phyloP scores from a whole-genome alignment of 306 rosid genomes.

The Prosopis cineraria region DNA sequence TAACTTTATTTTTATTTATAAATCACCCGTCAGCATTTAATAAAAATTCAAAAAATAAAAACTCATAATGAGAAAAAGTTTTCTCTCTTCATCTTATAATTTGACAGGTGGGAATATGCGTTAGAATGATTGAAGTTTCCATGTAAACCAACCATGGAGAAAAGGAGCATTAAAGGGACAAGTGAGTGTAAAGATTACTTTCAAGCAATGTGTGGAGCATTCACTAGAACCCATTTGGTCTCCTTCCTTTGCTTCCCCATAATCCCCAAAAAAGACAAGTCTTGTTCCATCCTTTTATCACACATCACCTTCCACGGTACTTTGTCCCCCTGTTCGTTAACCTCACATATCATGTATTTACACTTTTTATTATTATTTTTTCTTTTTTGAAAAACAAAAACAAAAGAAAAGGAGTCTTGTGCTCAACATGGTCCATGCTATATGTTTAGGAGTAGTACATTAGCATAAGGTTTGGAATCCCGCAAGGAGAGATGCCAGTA shows the following conservation, averaged over 20 bases:
- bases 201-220: slow-evolving; percentile 13
- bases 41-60: too few species aligned
- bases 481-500: too few species aligned
- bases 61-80: too few species aligned
- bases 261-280: neutral
- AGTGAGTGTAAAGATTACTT: neutral
- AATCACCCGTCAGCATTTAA: too few species aligned
- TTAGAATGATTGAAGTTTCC: slow-evolving; percentile 10
- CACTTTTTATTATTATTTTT: too few species aligned
- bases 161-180: slow-evolving; percentile 19
- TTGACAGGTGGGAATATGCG: too few species aligned
- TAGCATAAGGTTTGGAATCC: too few species aligned
- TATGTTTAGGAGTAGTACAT: neutral
- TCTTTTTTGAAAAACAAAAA: too few species aligned
- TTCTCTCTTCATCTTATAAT: too few species aligned
- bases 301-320: neutral
- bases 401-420: too few species aligned
- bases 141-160: slow-evolving; percentile 3
- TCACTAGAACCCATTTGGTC: slow-evolving; percentile 29
- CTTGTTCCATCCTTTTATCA: neutral
- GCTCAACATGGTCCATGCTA: neutral
- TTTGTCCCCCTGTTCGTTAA: neutral
- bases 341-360: too few species aligned
- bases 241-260: neutral
- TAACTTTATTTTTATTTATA: too few species aligned